phyloP scores from a whole-genome alignment of 169 alveolate species.

The Plasmodium yoelii region DNA sequence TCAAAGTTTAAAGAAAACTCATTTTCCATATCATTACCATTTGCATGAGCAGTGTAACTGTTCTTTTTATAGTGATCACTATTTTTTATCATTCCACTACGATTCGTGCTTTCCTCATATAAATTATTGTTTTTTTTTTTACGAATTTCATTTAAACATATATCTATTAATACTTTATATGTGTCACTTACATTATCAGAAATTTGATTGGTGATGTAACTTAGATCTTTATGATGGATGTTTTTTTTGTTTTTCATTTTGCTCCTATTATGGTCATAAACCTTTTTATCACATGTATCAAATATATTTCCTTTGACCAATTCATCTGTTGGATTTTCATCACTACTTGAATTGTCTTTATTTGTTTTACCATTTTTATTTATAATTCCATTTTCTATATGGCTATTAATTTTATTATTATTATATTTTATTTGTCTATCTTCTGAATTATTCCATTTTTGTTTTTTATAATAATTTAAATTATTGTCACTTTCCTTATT shows the following conservation, averaged over 20 bases:
- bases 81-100: constrained; percentile 13
- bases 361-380: neutral
- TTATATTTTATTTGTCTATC: neutral
- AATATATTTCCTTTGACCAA: neutral
- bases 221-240: neutral
- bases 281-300: neutral
- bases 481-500: neutral
- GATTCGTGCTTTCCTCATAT: neutral
- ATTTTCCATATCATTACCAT: too few relatives aligned
- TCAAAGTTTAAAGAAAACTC: too few relatives aligned
- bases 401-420: neutral
- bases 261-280: neutral
- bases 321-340: neutral
- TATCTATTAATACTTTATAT: constrained; percentile 53
- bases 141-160: constrained; percentile 44
- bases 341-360: neutral
- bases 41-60: neutral
- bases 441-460: constrained; percentile 25
- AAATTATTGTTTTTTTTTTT: constrained; percentile 1
- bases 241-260: neutral
- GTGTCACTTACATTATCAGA: constrained; percentile 44
- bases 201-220: too few relatives aligned
- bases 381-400: neutral
- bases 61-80: neutral
- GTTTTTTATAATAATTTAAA: constrained; percentile 10